Evolutionary conservation across 345 rosid genomes (phyloP), one percentile per base, ranked within the genome.

Genomic region (Lepidium africanum): DNA sequence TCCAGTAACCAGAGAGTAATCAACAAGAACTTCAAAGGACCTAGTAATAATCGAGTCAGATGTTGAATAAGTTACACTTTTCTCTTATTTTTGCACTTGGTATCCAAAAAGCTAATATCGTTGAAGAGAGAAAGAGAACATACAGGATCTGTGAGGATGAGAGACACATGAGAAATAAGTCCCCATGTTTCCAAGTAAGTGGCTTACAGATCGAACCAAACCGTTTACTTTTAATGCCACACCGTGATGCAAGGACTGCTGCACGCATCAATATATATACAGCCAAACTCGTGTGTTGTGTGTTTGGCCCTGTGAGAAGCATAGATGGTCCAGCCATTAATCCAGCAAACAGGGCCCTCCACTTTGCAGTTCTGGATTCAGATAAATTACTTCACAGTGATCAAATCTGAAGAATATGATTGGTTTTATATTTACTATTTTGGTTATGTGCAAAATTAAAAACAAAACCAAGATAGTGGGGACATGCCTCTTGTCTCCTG

Each of bases 161-260:
- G 63, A 90, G 94, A 75, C 97, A 93, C 98, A 90, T 93, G 46
- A 93, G 94, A 72, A 93, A 88, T 45, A 88, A 68, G 75, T 93
- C 98, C 2, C 97, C 96, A 43, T 93, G 97, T 87, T 87, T 90
- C 98, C 98, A 93, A 39, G 98, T 87, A 68, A 93, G 97, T 30
- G 98, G 98, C 75, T 86, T 87, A 72, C 97, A 93, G n/a, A 83
- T 50, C 33, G 69, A 73, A 60, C 94, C 96, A 67, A 90, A 87
- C 43, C 82, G 85, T 64, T 83, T 83, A 74, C 98, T 93, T 59
- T 93, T 93, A 63, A 93, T 90, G 21, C 98, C 98, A 47, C 98
- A 93, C 1, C 96, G 90, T 0, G 96, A 84, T 11, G 97, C 97
- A 75, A 93, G 83, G 11, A 93, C 98, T 7, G 90, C 83, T 14